Evolutionary conservation across 441 rosid genomes (phyloP).

Genomic region (Euphorbia schlechtendalii): DNA sequence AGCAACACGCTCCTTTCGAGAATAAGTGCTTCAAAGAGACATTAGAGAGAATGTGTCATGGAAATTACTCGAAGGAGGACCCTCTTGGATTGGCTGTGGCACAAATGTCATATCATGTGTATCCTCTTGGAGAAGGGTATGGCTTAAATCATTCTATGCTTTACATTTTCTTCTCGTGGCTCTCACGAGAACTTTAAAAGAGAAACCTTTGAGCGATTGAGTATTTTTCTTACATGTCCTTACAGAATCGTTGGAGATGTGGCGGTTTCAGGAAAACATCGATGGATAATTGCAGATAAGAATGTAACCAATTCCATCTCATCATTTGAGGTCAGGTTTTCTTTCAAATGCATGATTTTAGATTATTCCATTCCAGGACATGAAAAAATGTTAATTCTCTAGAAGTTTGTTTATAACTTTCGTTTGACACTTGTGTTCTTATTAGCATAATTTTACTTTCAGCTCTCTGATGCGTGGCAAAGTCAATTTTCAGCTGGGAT

Average conservation of each 20-base stretch:
- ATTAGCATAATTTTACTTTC: constrained; percentile 25
- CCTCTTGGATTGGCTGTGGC: constrained; percentile 74
- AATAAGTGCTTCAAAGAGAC: constrained; percentile 31
- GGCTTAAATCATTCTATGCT: constrained; percentile 15
- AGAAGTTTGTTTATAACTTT: neutral
- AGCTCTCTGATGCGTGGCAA: constrained; percentile 78
- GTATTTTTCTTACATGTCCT: constrained; percentile 16
- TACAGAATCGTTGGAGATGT: constrained; percentile 83
- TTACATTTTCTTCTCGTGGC: neutral
- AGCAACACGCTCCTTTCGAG: constrained; percentile 30
- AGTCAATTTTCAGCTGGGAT: constrained; percentile 75
- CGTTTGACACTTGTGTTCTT: constrained; percentile 10
- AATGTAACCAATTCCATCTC: constrained; percentile 35
- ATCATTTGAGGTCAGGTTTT: constrained; percentile 49
- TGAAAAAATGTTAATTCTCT: neutral
- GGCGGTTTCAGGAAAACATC: constrained; percentile 70
- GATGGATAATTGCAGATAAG: constrained; percentile 63
- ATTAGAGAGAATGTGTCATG: constrained; percentile 32
- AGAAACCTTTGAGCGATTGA: neutral
- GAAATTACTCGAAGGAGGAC: constrained; percentile 35
- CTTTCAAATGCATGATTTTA: constrained; percentile 13
- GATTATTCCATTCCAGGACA: neutral
- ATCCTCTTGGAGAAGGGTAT: constrained; percentile 95
- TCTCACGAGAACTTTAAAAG: neutral
- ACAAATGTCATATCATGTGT: constrained; percentile 77